phyloP scores from a whole-genome alignment of 495 filamentous ascomycete species.

The Echria macrotheca region DNA sequence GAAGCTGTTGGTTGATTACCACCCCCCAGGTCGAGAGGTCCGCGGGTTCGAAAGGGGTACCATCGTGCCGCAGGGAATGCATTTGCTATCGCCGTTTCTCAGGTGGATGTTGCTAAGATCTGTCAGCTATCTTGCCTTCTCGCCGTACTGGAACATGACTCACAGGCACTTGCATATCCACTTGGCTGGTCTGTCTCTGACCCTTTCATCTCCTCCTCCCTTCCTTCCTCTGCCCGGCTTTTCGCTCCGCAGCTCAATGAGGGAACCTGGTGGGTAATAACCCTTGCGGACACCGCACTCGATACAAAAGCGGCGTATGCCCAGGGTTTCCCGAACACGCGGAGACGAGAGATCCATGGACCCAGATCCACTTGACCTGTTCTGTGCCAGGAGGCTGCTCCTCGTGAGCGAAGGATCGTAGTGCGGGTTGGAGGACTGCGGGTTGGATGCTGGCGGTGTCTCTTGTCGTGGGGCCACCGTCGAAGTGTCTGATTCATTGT shows the following conservation, averaged over 20 bases:
- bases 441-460: slow-evolving; percentile 18
- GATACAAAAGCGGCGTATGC: slow-evolving; percentile 23
- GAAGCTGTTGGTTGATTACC: too few species aligned
- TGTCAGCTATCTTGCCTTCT: too few species aligned
- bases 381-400: slow-evolving; percentile 13
- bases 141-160: too few species aligned
- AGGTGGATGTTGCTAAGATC: too few species aligned
- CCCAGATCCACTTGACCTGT: not conserved
- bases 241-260: slow-evolving; percentile 18
- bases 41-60: too few species aligned
- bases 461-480: not conserved
- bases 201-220: not conserved
- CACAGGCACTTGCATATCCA: slow-evolving; percentile 28
- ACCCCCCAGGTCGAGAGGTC: too few species aligned
- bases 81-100: too few species aligned
- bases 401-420: slow-evolving; percentile 25
- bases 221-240: slow-evolving; percentile 1
- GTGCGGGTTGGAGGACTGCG: slow-evolving; percentile 24
- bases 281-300: slow-evolving; percentile 21
- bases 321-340: slow-evolving; percentile 19
- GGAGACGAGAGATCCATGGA: slow-evolving; percentile 8
- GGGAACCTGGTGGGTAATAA: slow-evolving; percentile 19
- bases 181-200: slow-evolving; percentile 12
- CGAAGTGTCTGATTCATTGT: not conserved
- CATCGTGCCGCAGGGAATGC: too few species aligned